Evolutionary conservation across 306 rosid genomes (phyloP), one percentile per base, ranked within the genome.

Genomic region (Lagenaria siceraria): DNA sequence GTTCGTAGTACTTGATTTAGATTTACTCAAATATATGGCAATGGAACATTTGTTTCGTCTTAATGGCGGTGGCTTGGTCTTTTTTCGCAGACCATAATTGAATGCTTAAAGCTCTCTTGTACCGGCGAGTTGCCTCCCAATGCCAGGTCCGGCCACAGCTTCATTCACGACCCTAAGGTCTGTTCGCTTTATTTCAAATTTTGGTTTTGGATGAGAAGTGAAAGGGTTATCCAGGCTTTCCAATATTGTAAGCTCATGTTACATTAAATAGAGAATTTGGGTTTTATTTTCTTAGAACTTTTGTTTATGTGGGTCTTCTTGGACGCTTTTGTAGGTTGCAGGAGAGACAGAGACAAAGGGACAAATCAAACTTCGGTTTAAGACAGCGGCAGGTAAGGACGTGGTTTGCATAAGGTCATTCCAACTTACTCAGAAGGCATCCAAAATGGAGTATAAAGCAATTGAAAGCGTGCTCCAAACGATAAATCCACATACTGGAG

Each of bases 271-370:
- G 17, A 70, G n/a, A 5, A 12, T 68, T n/a, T 18, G 18, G 74
- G 11, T 68, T 66, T 33, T 36, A 9, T 7, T 65, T 65, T 6
- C 51, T 65, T 18, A 10, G 40, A 36, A 10, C 33, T 36, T 68
- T 17, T 6, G 43, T 31, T 24, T 24, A 58, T 46, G 38, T 46
- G 61, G 40, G 55, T 43, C 13, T 22, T 24, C 36, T 24, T 71
- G 56, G 56, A 31, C 43, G 1, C 6, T 55, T 27, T 25, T 70
- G 79, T 63, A 92, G 97, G 97, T 92, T 29, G 91, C 96, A 0
- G 97, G 98, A 21, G 97, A 95, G 78, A 95, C 97, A 3, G 98
- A 95, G 88, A 95, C 98, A 6, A 92, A 95, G 69, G 98, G 96
- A 22, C 98, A 95, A 77, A 92, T 95, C 72, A 95, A 95, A 83